These are phyloP conservation scores for Penicillium soppii DNA, from an alignment of 495 filamentous ascomycete genomes.

Conservation along the genomic window DNA sequence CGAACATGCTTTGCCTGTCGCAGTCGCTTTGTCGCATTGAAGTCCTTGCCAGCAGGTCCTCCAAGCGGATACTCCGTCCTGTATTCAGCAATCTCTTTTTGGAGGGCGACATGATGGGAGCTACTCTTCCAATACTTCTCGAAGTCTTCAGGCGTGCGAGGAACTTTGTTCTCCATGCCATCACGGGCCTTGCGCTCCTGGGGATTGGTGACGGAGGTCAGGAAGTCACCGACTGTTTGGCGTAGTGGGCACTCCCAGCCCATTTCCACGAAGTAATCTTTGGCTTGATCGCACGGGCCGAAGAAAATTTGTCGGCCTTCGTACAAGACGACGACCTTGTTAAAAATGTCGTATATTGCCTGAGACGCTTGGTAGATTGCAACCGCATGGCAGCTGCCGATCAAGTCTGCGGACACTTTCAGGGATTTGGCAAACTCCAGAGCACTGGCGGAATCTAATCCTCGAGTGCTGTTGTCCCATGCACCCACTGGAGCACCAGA, in stretches of 20 bases:
- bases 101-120: constrained; percentile 44
- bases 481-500: constrained; percentile 70
- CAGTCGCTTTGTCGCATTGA: constrained; percentile 31
- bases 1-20: constrained; percentile 45
- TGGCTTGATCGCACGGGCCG: constrained; percentile 56
- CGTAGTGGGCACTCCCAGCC: constrained; percentile 59
- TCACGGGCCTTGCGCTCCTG: constrained; percentile 58
- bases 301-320: constrained; percentile 69
- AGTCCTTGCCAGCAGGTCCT: constrained; percentile 29
- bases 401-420: constrained; percentile 69
- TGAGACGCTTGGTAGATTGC: constrained; percentile 85
- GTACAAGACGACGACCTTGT: constrained; percentile 63
- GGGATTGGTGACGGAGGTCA: constrained; percentile 70
- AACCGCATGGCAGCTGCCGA: constrained; percentile 73
- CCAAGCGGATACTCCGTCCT: constrained; percentile 38
- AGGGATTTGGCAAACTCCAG: constrained; percentile 70
- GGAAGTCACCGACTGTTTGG: constrained; percentile 68
- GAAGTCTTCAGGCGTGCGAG: constrained; percentile 70
- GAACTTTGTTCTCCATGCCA: constrained; percentile 63
- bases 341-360: constrained; percentile 71
- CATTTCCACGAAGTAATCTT: constrained; percentile 60
- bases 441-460: constrained; percentile 80
- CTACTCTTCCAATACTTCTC: constrained; percentile 60
- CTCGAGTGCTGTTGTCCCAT: constrained; percentile 87
- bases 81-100: constrained; percentile 50